A percentile compares a stretch with the other conserved stretches of the same genome.
phyloP scores from a whole-genome alignment of 768 basidiomycete genomes.

The Trametes sanguinea region DNA sequence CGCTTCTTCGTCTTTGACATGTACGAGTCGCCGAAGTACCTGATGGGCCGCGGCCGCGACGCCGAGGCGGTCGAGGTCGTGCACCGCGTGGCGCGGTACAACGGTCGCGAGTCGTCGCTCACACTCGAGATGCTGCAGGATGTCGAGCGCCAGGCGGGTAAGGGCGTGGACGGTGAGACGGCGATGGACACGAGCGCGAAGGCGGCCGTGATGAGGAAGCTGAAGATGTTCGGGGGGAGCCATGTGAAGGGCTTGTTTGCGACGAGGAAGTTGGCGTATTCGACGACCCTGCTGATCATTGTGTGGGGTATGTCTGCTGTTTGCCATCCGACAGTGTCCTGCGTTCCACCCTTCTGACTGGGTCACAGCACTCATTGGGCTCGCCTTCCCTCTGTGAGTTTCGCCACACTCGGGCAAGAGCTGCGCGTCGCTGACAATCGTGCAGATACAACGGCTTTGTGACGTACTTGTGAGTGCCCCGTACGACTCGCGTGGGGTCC shows the following conservation, averaged over 20 bases:
- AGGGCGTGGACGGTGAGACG: not conserved
- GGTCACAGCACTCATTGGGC: slow-evolving; percentile 62
- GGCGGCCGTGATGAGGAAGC: slow-evolving; percentile 42
- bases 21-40: slow-evolving; percentile 70
- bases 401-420: not conserved
- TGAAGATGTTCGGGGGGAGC: slow-evolving; percentile 37
- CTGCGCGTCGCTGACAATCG: not conserved
- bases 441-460: slow-evolving; percentile 50
- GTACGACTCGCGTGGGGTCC: not conserved
- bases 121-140: slow-evolving; percentile 52
- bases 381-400: slow-evolving; percentile 66
- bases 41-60: slow-evolving; percentile 69
- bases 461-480: slow-evolving; percentile 47
- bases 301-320: slow-evolving; percentile 49
- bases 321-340: too few relatives aligned
- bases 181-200: slow-evolving; percentile 39
- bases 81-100: slow-evolving; percentile 61
- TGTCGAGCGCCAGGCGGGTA: slow-evolving; percentile 17
- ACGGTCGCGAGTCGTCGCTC: slow-evolving; percentile 50
- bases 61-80: slow-evolving; percentile 64
- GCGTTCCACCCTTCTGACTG: too few relatives aligned
- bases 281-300: slow-evolving; percentile 50
- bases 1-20: slow-evolving; percentile 70
- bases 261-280: slow-evolving; percentile 52
- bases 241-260: slow-evolving; percentile 55